Evolutionary conservation across 2,329 filamentous ascomycete genomes (phyloP).

Genomic region (Phyllosticta capitalensis): DNA sequence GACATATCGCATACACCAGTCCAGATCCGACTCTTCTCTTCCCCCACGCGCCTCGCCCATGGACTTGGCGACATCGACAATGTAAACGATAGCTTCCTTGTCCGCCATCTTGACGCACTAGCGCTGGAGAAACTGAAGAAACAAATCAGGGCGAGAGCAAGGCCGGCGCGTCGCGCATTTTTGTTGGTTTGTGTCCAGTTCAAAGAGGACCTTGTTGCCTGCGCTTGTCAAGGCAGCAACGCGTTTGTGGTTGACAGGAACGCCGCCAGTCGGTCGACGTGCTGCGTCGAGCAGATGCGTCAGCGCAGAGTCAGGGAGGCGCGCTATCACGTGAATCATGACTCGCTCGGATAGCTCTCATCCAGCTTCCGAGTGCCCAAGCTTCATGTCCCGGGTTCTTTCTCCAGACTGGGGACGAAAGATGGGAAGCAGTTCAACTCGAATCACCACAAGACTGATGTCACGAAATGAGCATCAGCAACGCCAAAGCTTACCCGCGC

Average conservation of each 20-base stretch:
- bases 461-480: too few species aligned
- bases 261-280: background rate
- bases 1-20: slow-evolving; percentile 83
- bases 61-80: slow-evolving; percentile 79
- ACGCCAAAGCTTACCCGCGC: background rate
- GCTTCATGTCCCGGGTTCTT: too few species aligned
- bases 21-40: slow-evolving; percentile 68
- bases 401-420: too few species aligned
- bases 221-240: slow-evolving; percentile 2
- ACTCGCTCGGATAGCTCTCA: too few species aligned
- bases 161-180: background rate
- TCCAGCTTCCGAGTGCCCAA: too few species aligned
- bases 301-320: background rate
- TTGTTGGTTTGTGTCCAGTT: background rate
- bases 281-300: too few species aligned
- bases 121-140: background rate
- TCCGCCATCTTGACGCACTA: slow-evolving; percentile 56
- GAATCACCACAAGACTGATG: too few species aligned
- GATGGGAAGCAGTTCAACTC: too few species aligned
- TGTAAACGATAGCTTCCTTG: slow-evolving; percentile 88
- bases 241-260: background rate
- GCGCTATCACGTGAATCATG: background rate
- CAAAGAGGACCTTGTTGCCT: background rate
- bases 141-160: background rate
- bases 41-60: slow-evolving; percentile 67